A percentile compares a stretch with the other conserved stretches of the same genome.
phyloP scores from a whole-genome alignment of 73 alveolate species.

The Paramecium primaurelia region DNA sequence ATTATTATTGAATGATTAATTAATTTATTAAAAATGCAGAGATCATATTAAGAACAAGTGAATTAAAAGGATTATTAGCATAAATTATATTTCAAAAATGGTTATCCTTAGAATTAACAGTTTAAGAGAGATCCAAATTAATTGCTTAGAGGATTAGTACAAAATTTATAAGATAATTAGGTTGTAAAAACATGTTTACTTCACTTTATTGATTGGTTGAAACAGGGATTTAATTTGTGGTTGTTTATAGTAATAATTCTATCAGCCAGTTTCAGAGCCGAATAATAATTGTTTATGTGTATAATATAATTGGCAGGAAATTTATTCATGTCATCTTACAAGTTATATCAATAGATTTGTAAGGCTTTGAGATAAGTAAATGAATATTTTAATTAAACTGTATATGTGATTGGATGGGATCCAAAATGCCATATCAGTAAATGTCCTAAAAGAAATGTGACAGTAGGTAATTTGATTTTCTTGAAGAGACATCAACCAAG shows the following conservation, averaged over 20 bases:
- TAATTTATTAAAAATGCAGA: neutral
- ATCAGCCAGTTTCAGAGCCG: neutral
- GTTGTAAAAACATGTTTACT: neutral
- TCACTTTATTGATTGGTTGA: neutral
- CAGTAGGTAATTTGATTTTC: neutral
- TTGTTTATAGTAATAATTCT: neutral
- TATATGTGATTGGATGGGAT: conserved; percentile 3
- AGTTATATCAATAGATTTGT: neutral
- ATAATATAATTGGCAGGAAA: neutral
- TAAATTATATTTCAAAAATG: conserved; percentile 41
- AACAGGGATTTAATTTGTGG: conserved; percentile 35
- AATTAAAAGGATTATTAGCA: neutral
- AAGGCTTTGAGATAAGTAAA: neutral
- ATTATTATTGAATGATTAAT: neutral
- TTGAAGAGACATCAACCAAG: conserved; percentile 2
- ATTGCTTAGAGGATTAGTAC: neutral
- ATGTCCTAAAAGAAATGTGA: conserved; percentile 8
- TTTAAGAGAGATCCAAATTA: neutral
- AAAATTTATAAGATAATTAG: neutral
- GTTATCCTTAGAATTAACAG: neutral
- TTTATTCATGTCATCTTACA: neutral
- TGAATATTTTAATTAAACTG: conserved; percentile 29
- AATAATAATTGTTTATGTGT: neutral
- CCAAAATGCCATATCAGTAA: conserved; percentile 21
- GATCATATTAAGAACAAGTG: neutral